A percentile compares a stretch with the other conserved stretches of the same genome.
Conservation (phyloP, 768 basidiomycete genomes). For the Strobilomyces echinocephalus region DNA sequence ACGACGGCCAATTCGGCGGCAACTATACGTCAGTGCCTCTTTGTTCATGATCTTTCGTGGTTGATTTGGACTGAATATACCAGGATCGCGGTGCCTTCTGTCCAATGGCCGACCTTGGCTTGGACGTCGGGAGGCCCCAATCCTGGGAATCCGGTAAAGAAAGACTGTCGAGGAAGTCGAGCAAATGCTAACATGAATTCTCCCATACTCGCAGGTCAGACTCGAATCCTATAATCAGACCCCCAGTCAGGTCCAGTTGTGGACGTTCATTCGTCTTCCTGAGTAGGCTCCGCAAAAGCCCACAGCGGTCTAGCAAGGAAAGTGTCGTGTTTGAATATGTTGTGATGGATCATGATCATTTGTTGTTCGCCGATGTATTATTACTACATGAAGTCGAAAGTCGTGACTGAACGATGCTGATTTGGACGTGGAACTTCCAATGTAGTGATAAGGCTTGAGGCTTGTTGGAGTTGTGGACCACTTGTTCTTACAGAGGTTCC, state of each 20-base stretch:
- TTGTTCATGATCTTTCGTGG: too few species aligned
- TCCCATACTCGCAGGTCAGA: neutral
- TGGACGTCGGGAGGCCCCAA: neutral
- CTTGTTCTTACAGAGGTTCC: too few species aligned
- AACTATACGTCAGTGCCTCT: neutral
- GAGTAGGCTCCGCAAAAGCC: neutral
- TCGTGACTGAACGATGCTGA: too few species aligned
- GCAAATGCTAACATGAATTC: neutral
- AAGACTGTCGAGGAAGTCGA: too few species aligned
- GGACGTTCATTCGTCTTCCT: neutral
- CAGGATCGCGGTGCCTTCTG: neutral
- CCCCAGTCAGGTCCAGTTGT: neutral
- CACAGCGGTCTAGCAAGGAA: neutral
- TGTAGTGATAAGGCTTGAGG: too few species aligned
- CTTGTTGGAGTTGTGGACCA: too few species aligned
- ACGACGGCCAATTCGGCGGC: neutral
- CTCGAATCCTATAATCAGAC: neutral
- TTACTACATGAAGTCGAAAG: too few species aligned
- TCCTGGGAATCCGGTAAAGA: neutral
- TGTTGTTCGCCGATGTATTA: neutral
- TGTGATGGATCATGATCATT: neutral
- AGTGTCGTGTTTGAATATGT: neutral
- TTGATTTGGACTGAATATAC: neutral
- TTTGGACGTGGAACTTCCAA: too few species aligned
- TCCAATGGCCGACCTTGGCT: neutral